phyloP scores from a whole-genome alignment of 192 early-diverging fungal genomes.

The Cladochytrium replicatum region DNA sequence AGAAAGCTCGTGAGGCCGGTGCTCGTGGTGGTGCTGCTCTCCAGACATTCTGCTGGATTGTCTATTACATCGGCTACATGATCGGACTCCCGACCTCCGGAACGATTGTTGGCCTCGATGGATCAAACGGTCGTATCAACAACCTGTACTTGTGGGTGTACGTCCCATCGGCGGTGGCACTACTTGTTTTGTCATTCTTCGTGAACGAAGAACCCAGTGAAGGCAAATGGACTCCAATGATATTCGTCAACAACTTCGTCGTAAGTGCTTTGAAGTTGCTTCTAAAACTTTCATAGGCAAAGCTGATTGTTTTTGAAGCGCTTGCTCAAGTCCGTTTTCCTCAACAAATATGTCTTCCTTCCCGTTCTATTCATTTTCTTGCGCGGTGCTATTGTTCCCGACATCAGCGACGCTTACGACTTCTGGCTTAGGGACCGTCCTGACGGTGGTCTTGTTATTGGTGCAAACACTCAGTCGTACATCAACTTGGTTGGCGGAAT shows the following conservation, averaged over 20 bases:
- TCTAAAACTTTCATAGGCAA: too few relatives aligned
- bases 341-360: constrained; percentile 12
- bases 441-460: too few relatives aligned
- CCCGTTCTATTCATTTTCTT: constrained; percentile 14
- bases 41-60: constrained; percentile 16
- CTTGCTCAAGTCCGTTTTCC: constrained; percentile 5
- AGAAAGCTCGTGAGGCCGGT: constrained; percentile 8
- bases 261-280: too few relatives aligned
- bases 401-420: constrained; percentile 16
- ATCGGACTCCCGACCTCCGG: constrained; percentile 16
- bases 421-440: constrained; percentile 15
- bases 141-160: background rate
- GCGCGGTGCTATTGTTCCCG: constrained; percentile 15
- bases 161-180: too few relatives aligned
- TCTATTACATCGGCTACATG: constrained; percentile 9
- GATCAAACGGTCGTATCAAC: too few relatives aligned
- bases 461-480: constrained; percentile 15
- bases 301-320: too few relatives aligned
- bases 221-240: background rate
- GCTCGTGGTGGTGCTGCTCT: constrained; percentile 14
- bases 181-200: too few relatives aligned
- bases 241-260: background rate
- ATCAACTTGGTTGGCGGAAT: constrained; percentile 16
- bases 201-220: too few relatives aligned
- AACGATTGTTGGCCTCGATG: constrained; percentile 12